A percentile compares a stretch with the other conserved stretches of the same genome.
Conservation (phyloP, 2,329 filamentous ascomycete genomes). For the Fusarium guadeloupense region DNA sequence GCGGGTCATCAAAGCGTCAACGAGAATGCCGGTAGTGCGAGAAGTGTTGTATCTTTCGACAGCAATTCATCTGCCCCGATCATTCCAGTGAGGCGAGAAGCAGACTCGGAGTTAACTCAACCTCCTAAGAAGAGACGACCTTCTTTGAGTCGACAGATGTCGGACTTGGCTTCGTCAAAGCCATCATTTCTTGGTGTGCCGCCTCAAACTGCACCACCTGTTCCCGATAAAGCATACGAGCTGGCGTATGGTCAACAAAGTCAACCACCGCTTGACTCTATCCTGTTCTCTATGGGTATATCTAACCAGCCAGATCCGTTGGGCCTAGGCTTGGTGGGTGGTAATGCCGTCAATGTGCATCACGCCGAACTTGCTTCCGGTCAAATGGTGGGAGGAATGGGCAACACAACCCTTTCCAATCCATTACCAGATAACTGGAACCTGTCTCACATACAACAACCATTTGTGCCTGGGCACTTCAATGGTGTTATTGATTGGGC, state of each 20-base stretch:
- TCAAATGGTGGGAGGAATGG: conserved; percentile 20
- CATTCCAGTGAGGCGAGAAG: conserved; percentile 47
- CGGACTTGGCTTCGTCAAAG: conserved; percentile 45
- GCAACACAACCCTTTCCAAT: conserved; percentile 41
- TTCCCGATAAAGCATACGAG: conserved; percentile 28
- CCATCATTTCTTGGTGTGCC: conserved; percentile 41
- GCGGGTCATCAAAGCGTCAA: conserved; percentile 11
- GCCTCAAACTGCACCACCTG: conserved; percentile 31
- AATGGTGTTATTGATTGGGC: conserved; percentile 44
- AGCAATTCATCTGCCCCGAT: conserved; percentile 36
- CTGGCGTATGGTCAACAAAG: conserved; percentile 26
- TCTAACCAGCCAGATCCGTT: conserved; percentile 37
- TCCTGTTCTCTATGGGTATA: conserved; percentile 43
- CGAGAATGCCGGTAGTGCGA: conserved; percentile 2
- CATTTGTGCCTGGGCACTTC: conserved; percentile 31
- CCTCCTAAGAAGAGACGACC: conserved; percentile 46
- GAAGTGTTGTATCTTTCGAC: conserved; percentile 18
- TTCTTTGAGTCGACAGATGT: conserved; percentile 41
- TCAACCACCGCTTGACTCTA: conserved; percentile 38
- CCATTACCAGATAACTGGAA: conserved; percentile 44
- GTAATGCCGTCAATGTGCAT: conserved; percentile 44
- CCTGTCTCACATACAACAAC: conserved; percentile 36
- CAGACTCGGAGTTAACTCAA: conserved; percentile 39
- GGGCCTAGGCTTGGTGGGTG: conserved; percentile 44
- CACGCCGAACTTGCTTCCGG: conserved; percentile 21